Evolutionary conservation across 305 asterid species (phyloP), one percentile per base, ranked within the genome.

Genomic region (Fraxinus baroniana): DNA sequence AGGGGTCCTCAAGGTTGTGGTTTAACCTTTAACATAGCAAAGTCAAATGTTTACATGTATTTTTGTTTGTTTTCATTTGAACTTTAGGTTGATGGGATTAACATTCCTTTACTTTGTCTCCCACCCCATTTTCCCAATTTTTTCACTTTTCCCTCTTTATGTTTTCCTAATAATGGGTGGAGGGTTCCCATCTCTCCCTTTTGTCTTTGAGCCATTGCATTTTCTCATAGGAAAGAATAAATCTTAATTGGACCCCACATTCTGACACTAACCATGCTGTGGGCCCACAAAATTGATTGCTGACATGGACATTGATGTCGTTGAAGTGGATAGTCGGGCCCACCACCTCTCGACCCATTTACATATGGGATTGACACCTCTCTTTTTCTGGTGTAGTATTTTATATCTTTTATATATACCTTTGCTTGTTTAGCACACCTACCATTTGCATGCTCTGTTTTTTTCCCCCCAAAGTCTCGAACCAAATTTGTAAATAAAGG

Each of bases 61-160:
- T 41, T 74, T 80, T 62, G 28, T 76, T 80, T 79, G 80, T 62
- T 76, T 72, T 32, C 64, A 71, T 80, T 83, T 75, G 12, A 83
- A 78, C 89, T 86, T 91, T 90, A 82, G 78, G 82, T 88, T 89
- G 91, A 89, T 89, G 90, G 89, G 84, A 87, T 90, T 87, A 93
- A 89, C 92, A 91, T 93, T 91, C 96, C 84, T 87, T 90, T 94
- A 89, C 91, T 90, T 89, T 92, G 93, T 92, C 92, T 89, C 70
- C 85, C 20, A n/a, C 62, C 62, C 22, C 62, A 17, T 52, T 52
- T 17, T 52, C 62, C 62, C 72, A 24, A 13, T 36, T 77, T 78
- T 17, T 52, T 52, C 20, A 52, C 62, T 4, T 52, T 52, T 49
- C 6, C 2, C 22, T 52, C 62, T 52, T 52, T 22, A 52, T 52